Base-by-base conservation (phyloP, 2,329 filamentous ascomycete genomes). In the Monilinia fructicola region DNA sequence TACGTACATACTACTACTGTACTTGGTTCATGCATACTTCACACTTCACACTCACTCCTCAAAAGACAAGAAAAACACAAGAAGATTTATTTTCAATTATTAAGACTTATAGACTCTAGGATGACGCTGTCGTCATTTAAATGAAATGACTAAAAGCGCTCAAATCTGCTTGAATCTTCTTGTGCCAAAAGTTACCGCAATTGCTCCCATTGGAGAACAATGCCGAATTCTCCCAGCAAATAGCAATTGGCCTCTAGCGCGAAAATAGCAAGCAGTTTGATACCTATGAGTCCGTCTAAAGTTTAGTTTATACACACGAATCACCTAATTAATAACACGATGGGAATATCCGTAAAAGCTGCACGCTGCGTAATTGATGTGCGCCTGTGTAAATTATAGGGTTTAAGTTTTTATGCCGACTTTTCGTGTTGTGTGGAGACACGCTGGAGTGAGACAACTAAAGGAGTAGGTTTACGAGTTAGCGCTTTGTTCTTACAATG, bases 341-440 rank as follows among this genome's bases (percentile, higher is more conserved):
- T 26, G 42, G 40, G 40, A 52, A 59, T 59, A 62, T 53, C 59
- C 54, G 28, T 53, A 63, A 59, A 40, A 58, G 48, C 56, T 44
- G 48, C 65, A 68, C 56, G 21, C 48, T 52, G 46, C 54, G 35
- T 59, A 42, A 59, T 65, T 59, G 28, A 56, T 55, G 35, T 58
- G 50, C 38, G 68, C 31, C 26, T 44, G 48, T 35, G 48, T 65
- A 65, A 65, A 65, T 60, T 65, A 59, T 65, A 35, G 26, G 18
- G 42, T 54, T 55, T 26, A 46, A 26, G 55, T 53, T 64, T 40
- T 80, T 90, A 93, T 79, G 87, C 83, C 73, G 87, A 90, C 85
- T 93, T 94, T 84, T 96, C 92, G 83, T 96, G 92, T 81, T 95
- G 91, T 69, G 90, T 95, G 65, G 92, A 94, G 72, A 95, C 91